These are phyloP conservation scores for Peronospora farinosa DNA, from an alignment of 352 stramenopile genomes.

Conservation along the genomic window DNA sequence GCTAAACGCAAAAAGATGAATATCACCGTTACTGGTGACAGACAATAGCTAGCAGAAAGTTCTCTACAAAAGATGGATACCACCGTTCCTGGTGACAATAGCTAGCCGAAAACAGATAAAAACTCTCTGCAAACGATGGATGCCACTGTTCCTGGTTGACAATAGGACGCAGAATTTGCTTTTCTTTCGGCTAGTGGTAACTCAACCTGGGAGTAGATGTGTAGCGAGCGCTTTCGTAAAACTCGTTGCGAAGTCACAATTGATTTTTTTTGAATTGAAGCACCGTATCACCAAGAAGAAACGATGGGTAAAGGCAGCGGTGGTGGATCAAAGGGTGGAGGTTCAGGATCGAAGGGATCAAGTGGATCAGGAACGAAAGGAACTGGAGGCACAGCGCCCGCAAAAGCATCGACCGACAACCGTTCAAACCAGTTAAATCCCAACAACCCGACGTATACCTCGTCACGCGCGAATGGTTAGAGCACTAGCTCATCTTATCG, in stretches of 20 bases:
- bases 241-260: too few species aligned
- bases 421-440: conserved; percentile 38
- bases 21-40: too few species aligned
- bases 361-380: conserved; percentile 5
- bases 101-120: too few species aligned
- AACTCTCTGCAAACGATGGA: too few species aligned
- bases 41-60: too few species aligned
- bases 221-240: not conserved
- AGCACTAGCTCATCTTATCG: not conserved
- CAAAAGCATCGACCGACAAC: conserved; percentile 28
- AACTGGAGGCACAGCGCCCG: conserved; percentile 1
- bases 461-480: conserved; percentile 20
- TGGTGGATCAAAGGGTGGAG: conserved; percentile 10
- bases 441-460: conserved; percentile 33
- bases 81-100: too few species aligned
- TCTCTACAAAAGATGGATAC: too few species aligned
- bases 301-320: conserved; percentile 18
- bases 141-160: too few species aligned
- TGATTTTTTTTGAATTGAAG: conserved; percentile 4
- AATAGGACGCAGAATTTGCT: too few species aligned
- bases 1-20: too few species aligned
- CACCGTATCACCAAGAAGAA: not conserved
- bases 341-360: conserved; percentile 5
- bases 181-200: too few species aligned
- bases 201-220: conserved; percentile 9